phyloP scores from a whole-genome alignment of 371 early-diverging fungal genomes.

The Saksenaea vasiformis region DNA sequence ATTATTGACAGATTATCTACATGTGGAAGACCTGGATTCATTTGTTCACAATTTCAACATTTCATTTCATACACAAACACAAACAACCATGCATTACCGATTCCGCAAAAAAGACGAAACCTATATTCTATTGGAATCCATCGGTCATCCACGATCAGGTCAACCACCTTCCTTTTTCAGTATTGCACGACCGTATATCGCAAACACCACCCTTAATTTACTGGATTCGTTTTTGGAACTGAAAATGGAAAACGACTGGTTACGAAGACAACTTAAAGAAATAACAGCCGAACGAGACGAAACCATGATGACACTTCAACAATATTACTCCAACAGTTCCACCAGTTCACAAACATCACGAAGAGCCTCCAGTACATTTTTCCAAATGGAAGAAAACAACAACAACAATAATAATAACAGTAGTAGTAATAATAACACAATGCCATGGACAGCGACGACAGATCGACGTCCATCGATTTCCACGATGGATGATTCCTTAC shows the following conservation, averaged over 20 bases:
- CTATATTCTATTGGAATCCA: constrained; percentile 49
- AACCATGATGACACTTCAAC: constrained; percentile 1
- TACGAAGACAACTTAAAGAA: constrained; percentile 21
- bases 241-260: constrained; percentile 57
- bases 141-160: constrained; percentile 42
- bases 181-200: constrained; percentile 53
- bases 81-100: constrained; percentile 48
- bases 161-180: constrained; percentile 48
- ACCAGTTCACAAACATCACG: constrained; percentile 3
- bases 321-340: neutral
- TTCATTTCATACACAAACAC: constrained; percentile 44
- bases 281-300: constrained; percentile 2
- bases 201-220: constrained; percentile 28
- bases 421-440: too few relatives aligned
- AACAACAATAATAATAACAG: too few relatives aligned
- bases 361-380: neutral
- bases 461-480: neutral
- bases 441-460: neutral
- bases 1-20: constrained; percentile 56
- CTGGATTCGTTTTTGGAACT: constrained; percentile 59
- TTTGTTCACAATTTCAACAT: constrained; percentile 33
- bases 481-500: neutral
- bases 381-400: neutral
- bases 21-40: constrained; percentile 37
- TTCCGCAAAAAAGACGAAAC: constrained; percentile 55